Evolutionary conservation across 2,329 filamentous ascomycete genomes (phyloP).

Genomic region (Ophiocordyceps camponoti-rufipedis): DNA sequence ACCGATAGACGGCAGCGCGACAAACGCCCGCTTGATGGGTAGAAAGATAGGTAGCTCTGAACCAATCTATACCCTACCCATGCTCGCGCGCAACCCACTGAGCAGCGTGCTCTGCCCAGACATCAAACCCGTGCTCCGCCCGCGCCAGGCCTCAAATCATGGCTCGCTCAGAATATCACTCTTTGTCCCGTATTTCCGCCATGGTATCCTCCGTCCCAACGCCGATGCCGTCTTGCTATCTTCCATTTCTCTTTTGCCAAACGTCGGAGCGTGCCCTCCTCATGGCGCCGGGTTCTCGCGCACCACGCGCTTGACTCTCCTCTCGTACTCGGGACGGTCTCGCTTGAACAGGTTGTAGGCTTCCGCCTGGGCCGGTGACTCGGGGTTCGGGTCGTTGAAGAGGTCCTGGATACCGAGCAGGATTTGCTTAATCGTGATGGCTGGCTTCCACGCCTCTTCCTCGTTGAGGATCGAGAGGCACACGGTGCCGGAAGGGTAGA

Average conservation of each 20-base stretch:
- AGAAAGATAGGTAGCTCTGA: too few species aligned
- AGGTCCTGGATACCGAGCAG: slow-evolving; percentile 90
- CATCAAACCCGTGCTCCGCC: neutral
- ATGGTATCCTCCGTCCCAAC: neutral
- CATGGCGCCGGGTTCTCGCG: slow-evolving; percentile 71
- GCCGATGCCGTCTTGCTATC: slow-evolving; percentile 8
- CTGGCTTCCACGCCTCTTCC: slow-evolving; percentile 95
- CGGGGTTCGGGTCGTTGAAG: slow-evolving; percentile 89
- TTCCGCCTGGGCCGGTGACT: slow-evolving; percentile 90
- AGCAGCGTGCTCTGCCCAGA: neutral
- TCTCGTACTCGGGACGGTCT: slow-evolving; percentile 73
- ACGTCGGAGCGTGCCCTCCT: slow-evolving; percentile 2
- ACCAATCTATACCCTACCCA: too few species aligned
- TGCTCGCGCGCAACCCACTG: too few species aligned
- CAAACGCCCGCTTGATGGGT: too few species aligned
- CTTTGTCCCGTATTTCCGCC: neutral
- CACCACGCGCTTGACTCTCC: slow-evolving; percentile 70
- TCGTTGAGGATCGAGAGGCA: slow-evolving; percentile 96
- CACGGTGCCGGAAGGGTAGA: slow-evolving; percentile 94
- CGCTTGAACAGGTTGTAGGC: slow-evolving; percentile 96
- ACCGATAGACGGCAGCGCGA: neutral
- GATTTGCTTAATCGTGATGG: slow-evolving; percentile 97
- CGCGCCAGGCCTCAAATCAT: slow-evolving; percentile 1
- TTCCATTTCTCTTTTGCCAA: slow-evolving; percentile 10
- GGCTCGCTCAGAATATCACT: neutral